Evolutionary conservation across 257 asterid species (phyloP).

Genomic region (Solanum verrucosum): DNA sequence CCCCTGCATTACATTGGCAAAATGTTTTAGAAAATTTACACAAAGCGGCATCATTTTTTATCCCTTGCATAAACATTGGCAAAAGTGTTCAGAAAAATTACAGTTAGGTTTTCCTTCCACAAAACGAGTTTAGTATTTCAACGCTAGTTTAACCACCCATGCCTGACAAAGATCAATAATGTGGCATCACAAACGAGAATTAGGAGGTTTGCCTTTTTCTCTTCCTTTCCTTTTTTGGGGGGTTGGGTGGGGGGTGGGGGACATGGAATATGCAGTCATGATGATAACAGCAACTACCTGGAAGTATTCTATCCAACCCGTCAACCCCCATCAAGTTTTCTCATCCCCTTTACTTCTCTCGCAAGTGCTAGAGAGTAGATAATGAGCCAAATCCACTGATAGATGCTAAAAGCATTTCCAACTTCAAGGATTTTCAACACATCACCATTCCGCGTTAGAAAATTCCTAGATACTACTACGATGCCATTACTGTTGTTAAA

Average conservation of each 20-base stretch:
- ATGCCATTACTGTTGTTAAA: not conserved
- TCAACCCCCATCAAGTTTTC: not conserved
- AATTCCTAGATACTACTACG: not conserved
- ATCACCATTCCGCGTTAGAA: not conserved
- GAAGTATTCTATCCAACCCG: not conserved
- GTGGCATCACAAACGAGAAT: not conserved
- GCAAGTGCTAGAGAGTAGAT: not conserved
- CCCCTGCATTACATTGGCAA: slow-evolving; percentile 36
- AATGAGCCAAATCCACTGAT: not conserved
- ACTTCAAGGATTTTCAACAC: not conserved
- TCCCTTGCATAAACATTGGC: slow-evolving; percentile 33
- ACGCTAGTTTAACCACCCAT: not conserved
- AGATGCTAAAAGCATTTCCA: not conserved
- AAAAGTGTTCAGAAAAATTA: not conserved
- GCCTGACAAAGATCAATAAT: not conserved
- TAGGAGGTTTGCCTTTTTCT: not conserved
- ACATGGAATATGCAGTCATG: not conserved
- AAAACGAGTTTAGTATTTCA: not conserved
- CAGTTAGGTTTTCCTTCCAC: not conserved
- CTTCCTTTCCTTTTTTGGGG: not conserved
- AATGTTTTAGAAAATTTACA: not conserved
- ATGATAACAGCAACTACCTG: not conserved
- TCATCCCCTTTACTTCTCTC: not conserved
- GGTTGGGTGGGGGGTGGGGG: not conserved
- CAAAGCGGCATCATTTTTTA: slow-evolving; percentile 36